Evolutionary conservation across 768 basidiomycete genomes (phyloP), one percentile per base, ranked within the genome.

Genomic region (Tricholoma saponaceum): DNA sequence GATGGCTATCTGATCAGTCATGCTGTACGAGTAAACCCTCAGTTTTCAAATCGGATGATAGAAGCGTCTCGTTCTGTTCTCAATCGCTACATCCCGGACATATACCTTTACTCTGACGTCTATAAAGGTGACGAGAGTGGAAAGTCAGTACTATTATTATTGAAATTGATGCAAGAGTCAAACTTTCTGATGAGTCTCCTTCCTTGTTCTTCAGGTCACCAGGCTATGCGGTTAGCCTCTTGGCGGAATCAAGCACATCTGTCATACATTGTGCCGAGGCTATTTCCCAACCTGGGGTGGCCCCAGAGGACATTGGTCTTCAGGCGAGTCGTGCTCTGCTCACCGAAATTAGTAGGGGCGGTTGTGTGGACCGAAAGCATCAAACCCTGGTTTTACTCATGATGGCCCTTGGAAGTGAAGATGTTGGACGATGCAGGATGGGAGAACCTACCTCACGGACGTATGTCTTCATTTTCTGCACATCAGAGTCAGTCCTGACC

Each of bases 111-210:
- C 70, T 96, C 97, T 3, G 97, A 99, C 62, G 95, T 98, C 22
- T 98, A 97, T 75, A 96, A 97, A 70, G 95, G 95, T 6, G 91
- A 92, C 16, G 97, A 98, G 60, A 95, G 93, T 62, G 96, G 96
- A 71, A 98, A 94, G 95, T 95, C 63, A 60, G 94, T 37, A 5
- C n/a, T 53, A 39, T 33, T 35, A 28, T 23, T 23, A 13, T 4
- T 18, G 6, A 23, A 9, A 25, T 3, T 13, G 44, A 25, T 4
- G 13, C 25, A 14, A 37, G 4, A 25, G 12, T 23, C 10, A 23
- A 20, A 43, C 20, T 10, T 25, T 37, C 51, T n/a, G 26, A 28
- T 18, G 14, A 32, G 20, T 12, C 49, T 14, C 52, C 51, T 55
- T 25, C 52, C 14, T 13, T 35, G 28, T 47, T 8, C 50, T 32